Conservation (phyloP, 2,329 filamentous ascomycete species). For the Verticillium albo-atrum region DNA sequence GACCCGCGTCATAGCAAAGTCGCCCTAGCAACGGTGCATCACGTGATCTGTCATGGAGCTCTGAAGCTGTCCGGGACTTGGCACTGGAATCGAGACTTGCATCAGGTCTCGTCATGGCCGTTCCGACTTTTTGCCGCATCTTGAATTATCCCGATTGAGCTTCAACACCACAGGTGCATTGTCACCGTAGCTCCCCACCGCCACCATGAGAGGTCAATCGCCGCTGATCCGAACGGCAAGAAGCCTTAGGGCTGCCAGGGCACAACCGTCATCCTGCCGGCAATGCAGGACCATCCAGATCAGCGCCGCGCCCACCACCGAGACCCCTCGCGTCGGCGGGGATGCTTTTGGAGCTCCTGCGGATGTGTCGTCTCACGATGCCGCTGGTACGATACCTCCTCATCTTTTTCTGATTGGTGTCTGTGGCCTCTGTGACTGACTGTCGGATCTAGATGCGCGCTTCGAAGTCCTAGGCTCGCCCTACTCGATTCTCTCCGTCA, state of each 20-base stretch:
- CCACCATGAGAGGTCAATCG: conserved; percentile 39
- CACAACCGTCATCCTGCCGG: conserved; percentile 39
- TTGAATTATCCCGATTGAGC: background rate
- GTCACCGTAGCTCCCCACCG: conserved; percentile 3
- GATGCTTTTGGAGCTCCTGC: conserved; percentile 52
- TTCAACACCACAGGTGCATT: background rate
- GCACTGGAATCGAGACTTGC: no score
- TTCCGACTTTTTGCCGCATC: conserved; percentile 8
- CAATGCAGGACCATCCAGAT: conserved; percentile 61
- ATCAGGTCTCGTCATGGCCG: background rate
- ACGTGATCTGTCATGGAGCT: background rate
- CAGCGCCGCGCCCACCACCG: conserved; percentile 54
- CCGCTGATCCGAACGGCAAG: conserved; percentile 31
- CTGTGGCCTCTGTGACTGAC: background rate
- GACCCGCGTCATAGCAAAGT: background rate
- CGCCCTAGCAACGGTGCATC: conserved; percentile 5
- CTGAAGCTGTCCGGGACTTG: no score
- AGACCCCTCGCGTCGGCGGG: conserved; percentile 42
- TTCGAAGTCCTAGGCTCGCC: conserved; percentile 92
- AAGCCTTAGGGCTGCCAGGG: conserved; percentile 17
- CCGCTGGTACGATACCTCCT: conserved; percentile 38
- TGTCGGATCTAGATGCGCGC: conserved; percentile 64
- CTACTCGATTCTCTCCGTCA: conserved; percentile 90
- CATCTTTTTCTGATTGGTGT: background rate
- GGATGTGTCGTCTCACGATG: conserved; percentile 37